Base-by-base conservation (phyloP, 2,329 filamentous ascomycete species). In the Fusarium brevicatenulatum region DNA sequence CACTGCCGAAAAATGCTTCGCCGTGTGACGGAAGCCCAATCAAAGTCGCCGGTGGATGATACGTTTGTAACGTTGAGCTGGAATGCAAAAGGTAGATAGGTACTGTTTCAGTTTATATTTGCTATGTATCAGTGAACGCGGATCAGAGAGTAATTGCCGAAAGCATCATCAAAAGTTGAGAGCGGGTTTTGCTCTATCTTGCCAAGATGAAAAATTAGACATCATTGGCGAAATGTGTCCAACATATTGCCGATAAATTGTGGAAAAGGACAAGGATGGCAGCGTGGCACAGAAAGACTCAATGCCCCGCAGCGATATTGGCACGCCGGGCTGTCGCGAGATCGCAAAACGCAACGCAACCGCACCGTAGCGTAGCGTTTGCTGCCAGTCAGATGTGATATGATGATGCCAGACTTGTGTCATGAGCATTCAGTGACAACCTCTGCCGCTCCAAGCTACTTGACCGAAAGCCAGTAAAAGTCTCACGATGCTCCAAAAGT, bases 371-470 rank as follows among this genome's bases (percentile, higher is more conserved):
- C 55, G 66, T 67, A 70, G 71, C 55, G 39, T 32, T 54, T 69
- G 50, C 53, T n/a, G 39, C 64, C 66, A 68, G 73, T 67, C 63
- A 65, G 60, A 76, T 63, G 44, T 37, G 54, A 76, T 77, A 53
- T 46, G 53, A 76, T 78, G 76, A 78, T 78, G 76, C 63, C 71
- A 75, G 62, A 72, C 57, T 78, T 77, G 76, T 78, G 76, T 78
- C 76, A 78, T 78, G 71, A 59, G 37, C 7, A 52, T 23, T 28
- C 25, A 68, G 57, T 55, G 47, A 53, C 13, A 57, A 63, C 66
- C 54, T 62, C 66, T 70, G 58, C 50, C 57, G 36, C 47, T 61
- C 59, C 55, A 52, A 68, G 47, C 67, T 72, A 66, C 64, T 63
- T 58, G 37, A 44, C n/a, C 36, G 55, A 61, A 28, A 69, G 21